Evolutionary conservation across 352 stramenopile genomes (phyloP).

Genomic region (Blastocystis sp.): DNA sequence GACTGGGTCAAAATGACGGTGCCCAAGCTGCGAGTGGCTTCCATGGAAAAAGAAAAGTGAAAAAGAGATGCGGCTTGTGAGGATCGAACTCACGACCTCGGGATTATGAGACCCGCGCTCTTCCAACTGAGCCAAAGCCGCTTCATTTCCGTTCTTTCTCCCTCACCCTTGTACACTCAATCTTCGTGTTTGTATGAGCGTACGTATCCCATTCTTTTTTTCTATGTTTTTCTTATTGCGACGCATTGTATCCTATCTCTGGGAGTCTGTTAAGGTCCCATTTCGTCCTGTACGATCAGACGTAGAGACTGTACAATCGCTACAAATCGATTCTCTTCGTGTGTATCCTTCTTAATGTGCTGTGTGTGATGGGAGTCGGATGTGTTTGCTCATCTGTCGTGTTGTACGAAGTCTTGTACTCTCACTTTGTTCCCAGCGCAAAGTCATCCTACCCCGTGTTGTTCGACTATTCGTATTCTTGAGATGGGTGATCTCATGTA

Average conservation of each 20-base stretch:
- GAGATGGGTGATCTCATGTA: neutral
- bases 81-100: conserved; percentile 56
- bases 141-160: too few relatives aligned
- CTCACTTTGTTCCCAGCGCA: neutral
- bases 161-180: too few relatives aligned
- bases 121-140: conserved; percentile 57
- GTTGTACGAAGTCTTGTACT: neutral
- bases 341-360: neutral
- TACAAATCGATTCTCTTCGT: neutral
- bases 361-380: neutral
- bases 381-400: neutral
- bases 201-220: too few relatives aligned
- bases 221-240: too few relatives aligned
- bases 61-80: conserved; percentile 53
- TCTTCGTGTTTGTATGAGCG: too few relatives aligned
- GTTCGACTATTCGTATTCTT: neutral
- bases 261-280: neutral
- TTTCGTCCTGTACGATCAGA: neutral
- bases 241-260: too few relatives aligned
- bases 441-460: neutral
- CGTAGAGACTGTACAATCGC: neutral
- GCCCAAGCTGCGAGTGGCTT: neutral
- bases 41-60: conserved; percentile 38
- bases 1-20: conserved; percentile 46
- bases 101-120: conserved; percentile 56